These are phyloP conservation scores for Hypoxylon crocopeplum DNA, from an alignment of 495 filamentous ascomycete species.

Conservation along the genomic window DNA sequence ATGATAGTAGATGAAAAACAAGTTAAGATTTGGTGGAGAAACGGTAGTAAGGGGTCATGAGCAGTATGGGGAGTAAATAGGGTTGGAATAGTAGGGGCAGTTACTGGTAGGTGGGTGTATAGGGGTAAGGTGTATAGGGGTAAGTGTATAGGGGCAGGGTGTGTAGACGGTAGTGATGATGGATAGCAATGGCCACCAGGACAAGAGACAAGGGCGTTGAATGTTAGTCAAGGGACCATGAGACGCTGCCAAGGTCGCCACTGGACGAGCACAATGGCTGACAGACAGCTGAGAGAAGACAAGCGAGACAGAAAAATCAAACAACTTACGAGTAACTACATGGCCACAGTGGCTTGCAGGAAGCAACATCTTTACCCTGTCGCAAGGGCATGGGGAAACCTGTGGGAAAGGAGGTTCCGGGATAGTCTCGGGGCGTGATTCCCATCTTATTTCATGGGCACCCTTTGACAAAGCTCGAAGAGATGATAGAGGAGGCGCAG, in stretches of 20 bases:
- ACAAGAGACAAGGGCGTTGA: background rate
- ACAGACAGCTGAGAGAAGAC: background rate
- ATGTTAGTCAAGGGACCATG: background rate
- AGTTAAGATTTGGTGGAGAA: no score
- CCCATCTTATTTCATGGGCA: slow-evolving; percentile 31
- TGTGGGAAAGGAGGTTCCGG: background rate
- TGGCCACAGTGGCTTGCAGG: slow-evolving; percentile 27
- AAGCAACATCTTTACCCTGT: slow-evolving; percentile 25
- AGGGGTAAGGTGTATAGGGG: background rate
- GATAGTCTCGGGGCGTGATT: slow-evolving; percentile 9
- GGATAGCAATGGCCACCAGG: background rate
- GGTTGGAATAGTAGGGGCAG: background rate
- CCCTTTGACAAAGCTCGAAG: slow-evolving; percentile 10
- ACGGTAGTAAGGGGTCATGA: background rate
- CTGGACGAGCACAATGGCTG: background rate
- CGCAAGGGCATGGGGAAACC: background rate
- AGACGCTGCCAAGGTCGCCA: background rate
- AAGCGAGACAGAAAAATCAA: no score
- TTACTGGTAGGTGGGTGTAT: background rate
- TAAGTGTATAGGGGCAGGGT: no score
- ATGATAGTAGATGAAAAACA: no score
- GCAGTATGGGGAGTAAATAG: background rate
- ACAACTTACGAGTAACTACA: slow-evolving; percentile 22
- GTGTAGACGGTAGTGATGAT: no score
- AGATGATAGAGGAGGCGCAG: background rate